Conservation (phyloP, 352 stramenopile genomes). For the Pythium phragmiticola region DNA sequence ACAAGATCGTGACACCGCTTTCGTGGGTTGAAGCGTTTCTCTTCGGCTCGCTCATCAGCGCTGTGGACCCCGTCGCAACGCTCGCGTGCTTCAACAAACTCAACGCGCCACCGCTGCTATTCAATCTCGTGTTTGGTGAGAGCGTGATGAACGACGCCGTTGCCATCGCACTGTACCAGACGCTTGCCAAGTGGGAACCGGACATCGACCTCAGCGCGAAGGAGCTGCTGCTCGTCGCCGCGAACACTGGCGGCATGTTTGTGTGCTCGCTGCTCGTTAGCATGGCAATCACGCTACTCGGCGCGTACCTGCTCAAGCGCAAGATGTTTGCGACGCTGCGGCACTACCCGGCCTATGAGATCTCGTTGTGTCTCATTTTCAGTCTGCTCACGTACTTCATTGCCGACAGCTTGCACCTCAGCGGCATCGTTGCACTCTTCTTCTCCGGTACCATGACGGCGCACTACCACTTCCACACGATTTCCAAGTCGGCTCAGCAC, state of each 20-base stretch:
- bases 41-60: conserved; percentile 92
- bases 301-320: conserved; percentile 78
- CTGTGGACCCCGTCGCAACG: conserved; percentile 93
- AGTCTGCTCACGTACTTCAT: conserved; percentile 86
- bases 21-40: conserved; percentile 91
- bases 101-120: conserved; percentile 84
- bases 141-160: conserved; percentile 95
- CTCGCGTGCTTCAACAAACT: conserved; percentile 92
- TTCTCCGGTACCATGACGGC: conserved; percentile 91
- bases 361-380: conserved; percentile 85
- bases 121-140: conserved; percentile 96
- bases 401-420: conserved; percentile 73
- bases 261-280: conserved; percentile 74
- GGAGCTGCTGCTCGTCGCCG: conserved; percentile 56
- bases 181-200: conserved; percentile 86
- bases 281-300: conserved; percentile 63
- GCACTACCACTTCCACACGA: conserved; percentile 87
- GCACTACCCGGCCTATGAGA: conserved; percentile 85
- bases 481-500: conserved; percentile 78
- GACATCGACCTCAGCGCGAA: conserved; percentile 64
- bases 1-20: conserved; percentile 64
- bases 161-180: conserved; percentile 93
- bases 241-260: conserved; percentile 78
- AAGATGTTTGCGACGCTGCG: conserved; percentile 67
- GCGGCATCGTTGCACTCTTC: conserved; percentile 93